A percentile compares a stretch with the other conserved stretches of the same genome.
phyloP scores from a whole-genome alignment of 2,329 filamentous ascomycete species.

The Domatiomyces catenatus region DNA sequence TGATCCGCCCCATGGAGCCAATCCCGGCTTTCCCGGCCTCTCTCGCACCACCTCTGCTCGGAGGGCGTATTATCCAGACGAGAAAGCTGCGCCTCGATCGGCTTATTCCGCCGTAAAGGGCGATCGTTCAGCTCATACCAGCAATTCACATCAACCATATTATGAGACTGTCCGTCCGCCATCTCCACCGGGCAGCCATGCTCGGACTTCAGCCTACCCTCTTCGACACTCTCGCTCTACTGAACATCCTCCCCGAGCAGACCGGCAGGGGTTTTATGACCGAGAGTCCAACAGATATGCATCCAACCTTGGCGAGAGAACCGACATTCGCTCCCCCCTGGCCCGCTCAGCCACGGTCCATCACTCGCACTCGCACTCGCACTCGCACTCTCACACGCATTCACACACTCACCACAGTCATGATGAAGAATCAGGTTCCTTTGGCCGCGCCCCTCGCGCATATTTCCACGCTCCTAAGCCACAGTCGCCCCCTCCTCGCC shows the following conservation, averaged over 20 bases:
- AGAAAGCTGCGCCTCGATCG: constrained; percentile 37
- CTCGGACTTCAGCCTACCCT: constrained; percentile 21
- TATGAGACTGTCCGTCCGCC: constrained; percentile 3
- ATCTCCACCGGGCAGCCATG: constrained; percentile 8
- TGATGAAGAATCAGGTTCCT: constrained; percentile 17
- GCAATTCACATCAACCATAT: constrained; percentile 8
- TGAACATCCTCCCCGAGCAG: constrained; percentile 20
- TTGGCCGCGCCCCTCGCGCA: constrained; percentile 24
- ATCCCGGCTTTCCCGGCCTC: constrained; percentile 21
- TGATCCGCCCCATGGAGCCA: constrained; percentile 18
- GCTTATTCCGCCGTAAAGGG: constrained; percentile 29
- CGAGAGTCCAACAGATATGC: constrained; percentile 41
- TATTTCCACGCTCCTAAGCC: constrained; percentile 19
- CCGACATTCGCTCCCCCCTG: constrained; percentile 37
- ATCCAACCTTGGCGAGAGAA: constrained; percentile 40
- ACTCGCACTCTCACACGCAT: constrained; percentile 16
- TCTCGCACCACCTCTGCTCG: constrained; percentile 30
- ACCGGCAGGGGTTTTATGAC: constrained; percentile 30
- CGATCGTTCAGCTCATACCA: constrained; percentile 5
- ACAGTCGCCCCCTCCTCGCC: constrained; percentile 17
- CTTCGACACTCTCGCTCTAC: constrained; percentile 22
- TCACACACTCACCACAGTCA: constrained; percentile 18
- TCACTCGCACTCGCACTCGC: constrained; percentile 33
- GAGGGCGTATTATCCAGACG: constrained; percentile 45
- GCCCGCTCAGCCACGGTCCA: constrained; percentile 39